phyloP scores from a whole-genome alignment of 768 basidiomycete genomes.

The Leccinum aurantiacum region DNA sequence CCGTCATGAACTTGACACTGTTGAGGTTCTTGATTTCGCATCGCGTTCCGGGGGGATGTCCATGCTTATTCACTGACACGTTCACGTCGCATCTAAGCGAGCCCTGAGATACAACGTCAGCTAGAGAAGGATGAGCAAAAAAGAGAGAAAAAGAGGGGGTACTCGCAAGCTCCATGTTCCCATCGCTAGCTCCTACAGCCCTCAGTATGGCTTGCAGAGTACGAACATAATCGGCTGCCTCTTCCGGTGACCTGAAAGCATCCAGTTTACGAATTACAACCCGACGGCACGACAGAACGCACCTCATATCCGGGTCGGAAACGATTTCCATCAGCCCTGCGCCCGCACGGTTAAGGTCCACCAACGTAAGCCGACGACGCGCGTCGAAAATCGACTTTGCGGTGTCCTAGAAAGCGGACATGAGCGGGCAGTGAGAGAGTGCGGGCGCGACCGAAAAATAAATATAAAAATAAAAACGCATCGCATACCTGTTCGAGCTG shows the following conservation, averaged over 20 bases:
- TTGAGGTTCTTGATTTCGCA: slow-evolving; percentile 98
- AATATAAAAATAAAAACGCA: not conserved
- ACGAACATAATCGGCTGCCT: slow-evolving; percentile 85
- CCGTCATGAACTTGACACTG: slow-evolving; percentile 79
- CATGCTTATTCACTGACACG: slow-evolving; percentile 77
- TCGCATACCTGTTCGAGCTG: slow-evolving; percentile 86
- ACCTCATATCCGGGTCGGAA: slow-evolving; percentile 88
- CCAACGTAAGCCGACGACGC: slow-evolving; percentile 50
- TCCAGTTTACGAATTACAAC: not conserved
- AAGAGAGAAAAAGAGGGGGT: not conserved
- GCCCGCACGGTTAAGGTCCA: slow-evolving; percentile 92
- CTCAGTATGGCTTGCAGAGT: slow-evolving; percentile 80
- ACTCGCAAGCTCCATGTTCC: slow-evolving; percentile 92
- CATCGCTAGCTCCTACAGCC: slow-evolving; percentile 84
- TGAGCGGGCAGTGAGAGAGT: not conserved
- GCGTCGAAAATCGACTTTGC: slow-evolving; percentile 75
- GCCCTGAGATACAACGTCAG: slow-evolving; percentile 51
- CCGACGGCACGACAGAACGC: not conserved
- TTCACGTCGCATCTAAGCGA: slow-evolving; percentile 96
- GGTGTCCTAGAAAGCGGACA: slow-evolving; percentile 64
- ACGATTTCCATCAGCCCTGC: slow-evolving; percentile 94
- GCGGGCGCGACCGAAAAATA: not conserved
- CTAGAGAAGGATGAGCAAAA: not conserved
- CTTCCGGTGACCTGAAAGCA: slow-evolving; percentile 66
- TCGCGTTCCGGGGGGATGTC: slow-evolving; percentile 69